These are phyloP conservation scores for Paecilomyces sp. DNA, from an alignment of 2,329 filamentous ascomycete genomes.

Conservation along the genomic window DNA sequence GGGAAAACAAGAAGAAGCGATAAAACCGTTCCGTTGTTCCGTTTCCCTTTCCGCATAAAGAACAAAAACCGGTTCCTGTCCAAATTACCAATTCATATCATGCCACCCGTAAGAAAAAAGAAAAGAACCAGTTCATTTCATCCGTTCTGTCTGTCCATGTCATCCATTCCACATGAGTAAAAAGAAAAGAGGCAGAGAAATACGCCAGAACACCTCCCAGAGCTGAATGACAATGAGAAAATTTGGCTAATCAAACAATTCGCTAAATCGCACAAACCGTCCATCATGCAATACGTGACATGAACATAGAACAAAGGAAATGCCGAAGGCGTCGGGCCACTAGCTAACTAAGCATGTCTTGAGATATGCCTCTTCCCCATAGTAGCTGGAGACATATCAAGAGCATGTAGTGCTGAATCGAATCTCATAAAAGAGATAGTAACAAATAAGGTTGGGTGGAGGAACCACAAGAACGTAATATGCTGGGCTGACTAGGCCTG, in stretches of 20 bases:
- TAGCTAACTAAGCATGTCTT: conserved; percentile 5
- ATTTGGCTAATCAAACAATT: conserved; percentile 6
- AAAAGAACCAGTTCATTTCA: conserved; percentile 2
- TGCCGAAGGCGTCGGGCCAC: conserved; percentile 10
- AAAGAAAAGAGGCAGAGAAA: background rate
- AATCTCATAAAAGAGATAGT: background rate
- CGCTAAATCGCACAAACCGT: conserved; percentile 1
- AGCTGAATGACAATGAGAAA: background rate
- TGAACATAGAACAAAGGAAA: conserved; percentile 14
- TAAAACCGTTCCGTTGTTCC: conserved; percentile 3
- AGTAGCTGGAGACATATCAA: background rate
- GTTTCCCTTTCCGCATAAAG: background rate
- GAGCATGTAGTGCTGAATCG: background rate
- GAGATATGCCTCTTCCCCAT: conserved; percentile 4
- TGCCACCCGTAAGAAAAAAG: conserved; percentile 1
- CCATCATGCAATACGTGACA: conserved; percentile 2
- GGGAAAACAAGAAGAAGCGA: conserved; percentile 15
- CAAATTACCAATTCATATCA: conserved; percentile 11
- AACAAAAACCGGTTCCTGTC: conserved; percentile 6
- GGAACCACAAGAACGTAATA: background rate
- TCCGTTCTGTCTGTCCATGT: conserved; percentile 1
- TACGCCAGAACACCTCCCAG: background rate
- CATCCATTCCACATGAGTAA: background rate
- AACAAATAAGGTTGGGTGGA: background rate
- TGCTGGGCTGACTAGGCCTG: conserved; percentile 5